Base-by-base conservation (phyloP, 192 early-diverging fungal genomes). In the Coemansia umbellata region DNA sequence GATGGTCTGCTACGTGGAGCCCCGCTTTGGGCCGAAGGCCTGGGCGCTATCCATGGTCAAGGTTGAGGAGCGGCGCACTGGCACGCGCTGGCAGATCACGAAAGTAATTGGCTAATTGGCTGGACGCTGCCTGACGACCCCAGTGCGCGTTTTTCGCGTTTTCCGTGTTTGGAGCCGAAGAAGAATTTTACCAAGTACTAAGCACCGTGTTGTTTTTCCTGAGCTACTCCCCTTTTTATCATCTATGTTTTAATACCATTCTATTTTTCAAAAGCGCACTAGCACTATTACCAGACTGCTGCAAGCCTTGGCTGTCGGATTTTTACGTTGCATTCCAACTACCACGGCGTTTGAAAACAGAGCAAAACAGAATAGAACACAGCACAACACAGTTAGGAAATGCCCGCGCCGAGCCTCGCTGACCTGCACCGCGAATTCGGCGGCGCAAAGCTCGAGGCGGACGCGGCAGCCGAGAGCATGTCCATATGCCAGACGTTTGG, bases 21-120 rank as follows among this genome's bases (percentile, higher is more conserved):
- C 85, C 17, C 80, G 75, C 42, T 89, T 86, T 61, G 87, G 87
- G 2, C 87, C 85, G 14, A 82, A 82, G 45, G 74, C 80, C 28
- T 89, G 87, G 87, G 81, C 78, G 55, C 64, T 89, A 43, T 75
- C 87, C 3, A 80, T 80, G 36, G 72, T 89, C 37, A 79, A 85
- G 65, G 83, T 84, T 14, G 79, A 81, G 53, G 79, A 87, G 66
- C 66, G 53, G 37, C 60, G 85, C 15, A 55, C 74, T 18, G 85
- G 83, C 7, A 80, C 85, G 23, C 82, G 87, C 24, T 80, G 85
- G 80, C 78, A 80, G 11, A 80, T 82, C 23, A 74, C 69, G n/a
- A 63, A 56, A 13, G 66, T 79, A 24, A 56, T 75, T 40, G 67
- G 67, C 23, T 78, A 51, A 69, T n/a, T n/a, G n/a, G n/a, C n/a